Conservation (phyloP, 495 filamentous ascomycete species). For the Aspergillus affinis region DNA sequence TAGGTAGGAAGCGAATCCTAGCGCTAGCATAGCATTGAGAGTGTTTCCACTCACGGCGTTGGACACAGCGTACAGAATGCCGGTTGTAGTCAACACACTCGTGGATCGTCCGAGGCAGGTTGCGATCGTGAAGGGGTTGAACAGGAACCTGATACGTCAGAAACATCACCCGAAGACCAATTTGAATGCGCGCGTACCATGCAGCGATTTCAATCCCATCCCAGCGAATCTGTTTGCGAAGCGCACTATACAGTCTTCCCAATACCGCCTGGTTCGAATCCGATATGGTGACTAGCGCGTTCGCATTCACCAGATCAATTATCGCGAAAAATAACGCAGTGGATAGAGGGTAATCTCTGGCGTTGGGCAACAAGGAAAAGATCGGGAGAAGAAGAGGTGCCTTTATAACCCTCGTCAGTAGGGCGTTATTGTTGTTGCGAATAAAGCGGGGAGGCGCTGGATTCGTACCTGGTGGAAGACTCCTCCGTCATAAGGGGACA, state of each 20-base stretch:
- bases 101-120: constrained; percentile 93
- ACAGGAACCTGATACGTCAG: constrained; percentile 65
- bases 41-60: constrained; percentile 75
- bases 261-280: constrained; percentile 74
- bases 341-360: constrained; percentile 60
- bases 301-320: constrained; percentile 79
- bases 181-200: constrained; percentile 49
- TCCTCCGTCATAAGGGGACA: constrained; percentile 95
- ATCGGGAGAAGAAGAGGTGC: constrained; percentile 89
- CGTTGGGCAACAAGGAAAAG: constrained; percentile 80
- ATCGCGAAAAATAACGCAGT: constrained; percentile 78
- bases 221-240: constrained; percentile 75
- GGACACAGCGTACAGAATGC: constrained; percentile 79
- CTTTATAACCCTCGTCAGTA: constrained; percentile 33
- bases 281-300: constrained; percentile 79
- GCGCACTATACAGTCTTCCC: constrained; percentile 72
- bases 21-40: constrained; percentile 77
- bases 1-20: constrained; percentile 85
- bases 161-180: background rate
- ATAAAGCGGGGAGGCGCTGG: background rate
- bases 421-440: background rate
- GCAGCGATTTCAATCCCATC: constrained; percentile 75
- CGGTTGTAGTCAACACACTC: constrained; percentile 84
- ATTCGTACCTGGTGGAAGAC: constrained; percentile 83
- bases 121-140: constrained; percentile 93